Percentiles rank a stretch among this genome's conserved stretches.
These are phyloP conservation scores for Trifolium subterraneum DNA, from an alignment of 306 rosid species.

Conservation along the genomic window DNA sequence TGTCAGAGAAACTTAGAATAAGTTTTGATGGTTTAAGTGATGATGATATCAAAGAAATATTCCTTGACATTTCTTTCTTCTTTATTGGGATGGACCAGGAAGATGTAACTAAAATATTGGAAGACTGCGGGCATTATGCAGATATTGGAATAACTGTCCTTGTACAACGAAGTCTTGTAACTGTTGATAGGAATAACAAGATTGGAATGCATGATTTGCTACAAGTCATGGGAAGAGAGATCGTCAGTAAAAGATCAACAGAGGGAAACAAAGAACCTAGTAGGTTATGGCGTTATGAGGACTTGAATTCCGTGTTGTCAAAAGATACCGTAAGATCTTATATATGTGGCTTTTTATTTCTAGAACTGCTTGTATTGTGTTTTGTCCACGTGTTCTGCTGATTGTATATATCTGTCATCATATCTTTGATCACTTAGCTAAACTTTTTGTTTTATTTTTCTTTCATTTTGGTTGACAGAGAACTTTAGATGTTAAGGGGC, in stretches of 20 bases:
- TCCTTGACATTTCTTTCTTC: constrained; percentile 34
- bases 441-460: not conserved
- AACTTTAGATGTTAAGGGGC: not conserved
- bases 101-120: constrained; percentile 5
- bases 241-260: too few species aligned
- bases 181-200: not conserved
- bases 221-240: constrained; percentile 26
- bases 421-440: too few species aligned
- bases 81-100: constrained; percentile 26
- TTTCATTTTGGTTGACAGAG: constrained; percentile 8
- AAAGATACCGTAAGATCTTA: not conserved
- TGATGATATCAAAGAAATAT: too few species aligned
- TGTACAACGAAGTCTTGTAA: constrained; percentile 5
- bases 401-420: too few species aligned
- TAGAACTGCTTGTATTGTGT: too few species aligned
- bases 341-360: too few species aligned
- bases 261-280: too few species aligned
- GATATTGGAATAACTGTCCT: constrained; percentile 16
- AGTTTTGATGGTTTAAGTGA: constrained; percentile 18
- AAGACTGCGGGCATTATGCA: constrained; percentile 3
- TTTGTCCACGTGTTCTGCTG: not conserved
- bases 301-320: not conserved
- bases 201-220: constrained; percentile 1
- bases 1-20: constrained; percentile 24
- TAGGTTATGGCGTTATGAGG: too few species aligned